These are phyloP conservation scores for Protomyces inundatus DNA, from an alignment of 1,139 yeast species.

Conservation along the genomic window DNA sequence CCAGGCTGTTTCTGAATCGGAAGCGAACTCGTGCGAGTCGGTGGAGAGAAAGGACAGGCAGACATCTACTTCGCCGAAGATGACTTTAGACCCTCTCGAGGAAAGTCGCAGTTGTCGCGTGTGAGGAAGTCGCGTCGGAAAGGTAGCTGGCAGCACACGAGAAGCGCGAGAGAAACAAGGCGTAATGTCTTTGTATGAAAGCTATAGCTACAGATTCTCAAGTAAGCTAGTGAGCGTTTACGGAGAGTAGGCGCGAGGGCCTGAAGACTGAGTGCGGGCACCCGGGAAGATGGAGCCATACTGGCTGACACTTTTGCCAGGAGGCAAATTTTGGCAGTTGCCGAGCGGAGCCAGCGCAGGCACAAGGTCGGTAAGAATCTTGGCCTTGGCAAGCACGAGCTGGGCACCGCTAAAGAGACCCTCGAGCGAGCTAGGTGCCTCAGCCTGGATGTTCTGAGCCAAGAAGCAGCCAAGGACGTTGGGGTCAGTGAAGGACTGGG, in stretches of 20 bases:
- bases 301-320: background rate
- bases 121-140: too few species aligned
- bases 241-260: background rate
- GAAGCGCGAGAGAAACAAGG: too few species aligned
- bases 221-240: too few species aligned
- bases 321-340: background rate
- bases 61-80: too few species aligned
- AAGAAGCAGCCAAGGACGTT: background rate
- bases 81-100: too few species aligned
- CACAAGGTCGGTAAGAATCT: background rate
- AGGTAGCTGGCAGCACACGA: too few species aligned
- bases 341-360: conserved; percentile 1
- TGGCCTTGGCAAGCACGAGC: background rate
- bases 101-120: too few species aligned
- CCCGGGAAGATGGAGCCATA: background rate
- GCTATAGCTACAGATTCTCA: too few species aligned
- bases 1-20: too few species aligned
- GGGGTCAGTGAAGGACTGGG: background rate
- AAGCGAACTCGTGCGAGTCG: too few species aligned
- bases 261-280: background rate
- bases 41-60: too few species aligned
- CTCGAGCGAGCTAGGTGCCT: background rate
- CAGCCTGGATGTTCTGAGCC: background rate
- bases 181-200: too few species aligned
- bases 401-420: background rate